phyloP scores from a whole-genome alignment of 805 yeast genomes.

The Sungouiozyma ichnusensis region DNA sequence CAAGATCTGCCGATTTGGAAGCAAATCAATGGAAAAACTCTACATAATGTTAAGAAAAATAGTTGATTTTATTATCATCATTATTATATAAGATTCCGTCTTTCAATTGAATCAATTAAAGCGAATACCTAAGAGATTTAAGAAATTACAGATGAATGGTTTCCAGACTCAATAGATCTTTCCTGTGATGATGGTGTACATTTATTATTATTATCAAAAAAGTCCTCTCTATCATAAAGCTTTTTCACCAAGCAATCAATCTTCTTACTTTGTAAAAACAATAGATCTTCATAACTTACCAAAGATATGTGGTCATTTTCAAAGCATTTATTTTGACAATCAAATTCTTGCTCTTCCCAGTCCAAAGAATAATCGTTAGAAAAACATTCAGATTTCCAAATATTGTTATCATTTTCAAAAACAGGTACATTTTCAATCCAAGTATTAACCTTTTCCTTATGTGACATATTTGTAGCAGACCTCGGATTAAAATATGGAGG shows the following conservation, averaged over 20 bases:
- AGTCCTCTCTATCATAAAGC: constrained; percentile 6
- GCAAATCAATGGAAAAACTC: neutral
- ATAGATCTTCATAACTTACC: constrained; percentile 13
- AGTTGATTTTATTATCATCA: neutral
- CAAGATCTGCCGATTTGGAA: neutral
- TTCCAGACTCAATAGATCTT: neutral
- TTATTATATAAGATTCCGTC: neutral
- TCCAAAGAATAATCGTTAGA: constrained; percentile 15
- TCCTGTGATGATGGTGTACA: neutral
- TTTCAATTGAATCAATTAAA: neutral
- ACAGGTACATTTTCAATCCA: constrained; percentile 58
- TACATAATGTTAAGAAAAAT: neutral
- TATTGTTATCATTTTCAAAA: constrained; percentile 13
- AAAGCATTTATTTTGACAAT: constrained; percentile 4
- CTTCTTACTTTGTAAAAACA: constrained; percentile 17
- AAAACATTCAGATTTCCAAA: constrained; percentile 17
- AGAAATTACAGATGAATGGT: no score
- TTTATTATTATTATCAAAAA: neutral
- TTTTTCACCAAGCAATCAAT: constrained; percentile 15
- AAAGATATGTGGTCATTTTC: constrained; percentile 6
- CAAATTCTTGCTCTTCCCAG: constrained; percentile 29
- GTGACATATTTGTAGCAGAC: constrained; percentile 50
- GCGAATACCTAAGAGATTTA: neutral
- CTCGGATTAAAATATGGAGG: constrained; percentile 53
- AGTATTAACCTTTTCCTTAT: constrained; percentile 49